Evolutionary conservation across 2,329 filamentous ascomycete species (phyloP), one percentile per base, ranked within the genome.

Genomic region (Calonectria hongkongensis): DNA sequence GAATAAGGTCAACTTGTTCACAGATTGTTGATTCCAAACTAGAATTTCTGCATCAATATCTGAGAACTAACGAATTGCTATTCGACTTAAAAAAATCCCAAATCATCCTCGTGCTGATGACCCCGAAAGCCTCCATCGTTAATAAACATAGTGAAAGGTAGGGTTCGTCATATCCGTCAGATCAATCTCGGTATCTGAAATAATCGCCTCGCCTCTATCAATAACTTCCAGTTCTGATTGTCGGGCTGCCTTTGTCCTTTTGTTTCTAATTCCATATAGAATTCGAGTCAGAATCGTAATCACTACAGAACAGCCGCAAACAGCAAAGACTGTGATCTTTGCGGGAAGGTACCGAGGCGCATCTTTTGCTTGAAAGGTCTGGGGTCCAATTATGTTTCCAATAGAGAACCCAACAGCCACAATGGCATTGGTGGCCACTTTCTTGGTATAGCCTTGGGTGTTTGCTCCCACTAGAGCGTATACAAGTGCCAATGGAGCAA

Each of bases 401-500:
- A 72, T 51, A 12, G 70, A 72, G 25, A 72, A 72, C 6, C 66
- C 70, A 18, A 72, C 48, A 9, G 70, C 70, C 21, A 72, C 65
- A 3, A 72, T 72, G 41, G 43, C 66, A 25, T 72, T 72, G 21
- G 70, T 69, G 3, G 70, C 68, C 45, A 72, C 70, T 21, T 86
- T 83, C 79, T 87, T 87, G 4, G 86, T 88, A 76, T 87, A 87
- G 4, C 86, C 86, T 4, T 84, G 87, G 0, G 86, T 79, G 56
- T 89, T 89, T 39, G 85, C 83, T 4, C 87, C 85, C 3, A 87
- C 87, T 76, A 89, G 83, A 69, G 88, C 88, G 33, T 90, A 84
- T 1, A 88, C 86, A 7, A 90, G 82, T 0, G 90, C 88, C n/a
- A 91, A 81, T 16, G 88, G 87, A 3, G 87, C 85, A 6, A 91